Evolutionary conservation across 179 eudicot genomes (phyloP).

Genomic region (Vitellaria paradoxa): DNA sequence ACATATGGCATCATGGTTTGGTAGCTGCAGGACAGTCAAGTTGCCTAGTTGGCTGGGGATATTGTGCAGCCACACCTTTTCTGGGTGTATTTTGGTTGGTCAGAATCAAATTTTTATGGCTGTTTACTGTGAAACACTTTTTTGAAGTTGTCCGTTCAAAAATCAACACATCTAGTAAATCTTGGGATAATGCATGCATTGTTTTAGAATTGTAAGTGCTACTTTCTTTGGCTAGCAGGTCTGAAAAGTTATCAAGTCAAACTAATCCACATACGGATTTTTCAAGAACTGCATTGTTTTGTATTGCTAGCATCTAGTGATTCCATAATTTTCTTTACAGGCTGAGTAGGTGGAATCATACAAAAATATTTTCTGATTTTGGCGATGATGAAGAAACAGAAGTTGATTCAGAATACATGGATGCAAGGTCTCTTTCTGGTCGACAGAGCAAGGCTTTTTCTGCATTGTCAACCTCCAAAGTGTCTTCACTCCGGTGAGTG

Average conservation of each 20-base stretch:
- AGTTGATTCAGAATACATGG: constrained; percentile 56
- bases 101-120: neutral
- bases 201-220: neutral
- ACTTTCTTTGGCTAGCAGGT: too few relatives aligned
- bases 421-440: constrained; percentile 46
- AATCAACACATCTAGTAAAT: neutral
- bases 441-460: constrained; percentile 48
- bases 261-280: neutral
- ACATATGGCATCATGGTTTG: neutral
- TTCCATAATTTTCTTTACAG: constrained; percentile 36
- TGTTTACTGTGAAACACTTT: neutral
- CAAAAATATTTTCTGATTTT: constrained; percentile 82
- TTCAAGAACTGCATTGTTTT: neutral
- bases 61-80: neutral
- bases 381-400: constrained; percentile 47
- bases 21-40: neutral
- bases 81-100: neutral
- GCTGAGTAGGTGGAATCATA: constrained; percentile 87
- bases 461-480: constrained; percentile 48
- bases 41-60: neutral
- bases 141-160: neutral
- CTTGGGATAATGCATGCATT: neutral
- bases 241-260: too few relatives aligned
- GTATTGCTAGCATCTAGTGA: neutral
- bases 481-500: constrained; percentile 51